phyloP scores from a whole-genome alignment of 2,329 filamentous ascomycete species.

The Microdochium nivale region DNA sequence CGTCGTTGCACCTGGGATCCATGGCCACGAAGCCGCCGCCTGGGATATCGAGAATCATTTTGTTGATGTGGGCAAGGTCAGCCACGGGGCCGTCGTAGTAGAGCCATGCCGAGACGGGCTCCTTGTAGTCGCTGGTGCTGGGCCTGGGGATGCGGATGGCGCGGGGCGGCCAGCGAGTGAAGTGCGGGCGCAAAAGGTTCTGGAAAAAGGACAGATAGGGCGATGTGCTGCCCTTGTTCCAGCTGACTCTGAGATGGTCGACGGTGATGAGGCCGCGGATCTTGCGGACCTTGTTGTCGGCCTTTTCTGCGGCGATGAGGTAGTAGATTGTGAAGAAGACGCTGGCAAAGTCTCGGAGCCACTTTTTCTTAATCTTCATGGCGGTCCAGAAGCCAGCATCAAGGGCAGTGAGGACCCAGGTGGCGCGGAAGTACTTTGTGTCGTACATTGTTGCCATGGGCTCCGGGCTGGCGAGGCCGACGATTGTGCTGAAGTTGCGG shows the following conservation, averaged over 20 bases:
- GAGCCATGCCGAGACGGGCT: constrained; percentile 78
- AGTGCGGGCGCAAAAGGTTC: constrained; percentile 63
- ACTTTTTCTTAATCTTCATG: constrained; percentile 77
- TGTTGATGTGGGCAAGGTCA: constrained; percentile 66
- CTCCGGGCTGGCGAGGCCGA: constrained; percentile 86
- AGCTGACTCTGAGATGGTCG: constrained; percentile 83
- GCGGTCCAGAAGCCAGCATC: constrained; percentile 98
- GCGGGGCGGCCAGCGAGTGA: constrained; percentile 74
- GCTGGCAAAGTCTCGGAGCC: constrained; percentile 73
- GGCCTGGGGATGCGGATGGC: constrained; percentile 80
- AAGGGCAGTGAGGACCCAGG: constrained; percentile 89
- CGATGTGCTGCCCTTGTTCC: constrained; percentile 84
- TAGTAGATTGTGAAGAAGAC: constrained; percentile 86
- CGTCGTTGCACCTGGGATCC: constrained; percentile 89
- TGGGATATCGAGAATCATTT: constrained; percentile 80
- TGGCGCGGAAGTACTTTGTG: constrained; percentile 86
- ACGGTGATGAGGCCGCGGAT: constrained; percentile 80
- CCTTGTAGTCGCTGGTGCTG: constrained; percentile 68
- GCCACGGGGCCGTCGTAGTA: constrained; percentile 87
- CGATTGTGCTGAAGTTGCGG: constrained; percentile 87
- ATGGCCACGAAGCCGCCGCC: constrained; percentile 96
- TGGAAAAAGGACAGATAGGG: constrained; percentile 74
- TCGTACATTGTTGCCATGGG: constrained; percentile 92
- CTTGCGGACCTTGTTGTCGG: constrained; percentile 92
- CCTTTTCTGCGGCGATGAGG: constrained; percentile 82